These are phyloP conservation scores for Agaricus blazei DNA, from an alignment of 768 basidiomycete genomes.

Conservation along the genomic window DNA sequence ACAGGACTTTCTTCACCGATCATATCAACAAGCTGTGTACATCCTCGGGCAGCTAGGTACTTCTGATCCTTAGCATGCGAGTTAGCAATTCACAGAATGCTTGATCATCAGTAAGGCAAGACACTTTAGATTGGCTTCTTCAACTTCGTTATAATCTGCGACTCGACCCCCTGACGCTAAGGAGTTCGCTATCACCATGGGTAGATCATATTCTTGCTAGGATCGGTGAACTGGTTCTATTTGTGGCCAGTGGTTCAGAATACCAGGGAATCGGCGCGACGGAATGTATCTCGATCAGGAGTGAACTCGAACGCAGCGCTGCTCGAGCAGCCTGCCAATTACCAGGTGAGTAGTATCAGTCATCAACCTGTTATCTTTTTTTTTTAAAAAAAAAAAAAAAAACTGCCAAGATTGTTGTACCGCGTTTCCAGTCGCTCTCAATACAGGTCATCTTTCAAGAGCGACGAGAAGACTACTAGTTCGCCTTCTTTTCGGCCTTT, in stretches of 20 bases:
- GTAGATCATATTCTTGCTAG: slow-evolving; percentile 3
- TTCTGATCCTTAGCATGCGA: background rate
- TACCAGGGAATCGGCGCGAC: background rate
- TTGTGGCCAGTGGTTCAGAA: slow-evolving; percentile 10
- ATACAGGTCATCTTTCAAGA: slow-evolving; percentile 48
- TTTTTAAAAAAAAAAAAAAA: background rate
- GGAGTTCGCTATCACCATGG: background rate
- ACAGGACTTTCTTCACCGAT: background rate
- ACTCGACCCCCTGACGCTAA: background rate
- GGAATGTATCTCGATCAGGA: slow-evolving; percentile 22
- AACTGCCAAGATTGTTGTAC: slow-evolving; percentile 47
- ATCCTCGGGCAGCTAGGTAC: background rate
- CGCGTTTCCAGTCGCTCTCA: slow-evolving; percentile 37
- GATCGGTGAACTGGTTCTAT: slow-evolving; percentile 2
- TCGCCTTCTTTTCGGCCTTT: slow-evolving; percentile 49
- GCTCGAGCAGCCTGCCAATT: slow-evolving; percentile 61
- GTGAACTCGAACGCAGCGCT: slow-evolving; percentile 44
- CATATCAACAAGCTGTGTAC: background rate
- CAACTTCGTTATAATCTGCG: slow-evolving; percentile 7
- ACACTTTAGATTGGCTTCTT: slow-evolving; percentile 9
- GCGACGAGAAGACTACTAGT: slow-evolving; percentile 56
- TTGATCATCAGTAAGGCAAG: slow-evolving; percentile 8
- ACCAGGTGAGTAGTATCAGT: slow-evolving; percentile 41
- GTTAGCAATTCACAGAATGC: no score
- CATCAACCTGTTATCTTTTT: background rate